Conservation (phyloP, 2,329 filamentous ascomycete species). For the Xylaria sp. region DNA sequence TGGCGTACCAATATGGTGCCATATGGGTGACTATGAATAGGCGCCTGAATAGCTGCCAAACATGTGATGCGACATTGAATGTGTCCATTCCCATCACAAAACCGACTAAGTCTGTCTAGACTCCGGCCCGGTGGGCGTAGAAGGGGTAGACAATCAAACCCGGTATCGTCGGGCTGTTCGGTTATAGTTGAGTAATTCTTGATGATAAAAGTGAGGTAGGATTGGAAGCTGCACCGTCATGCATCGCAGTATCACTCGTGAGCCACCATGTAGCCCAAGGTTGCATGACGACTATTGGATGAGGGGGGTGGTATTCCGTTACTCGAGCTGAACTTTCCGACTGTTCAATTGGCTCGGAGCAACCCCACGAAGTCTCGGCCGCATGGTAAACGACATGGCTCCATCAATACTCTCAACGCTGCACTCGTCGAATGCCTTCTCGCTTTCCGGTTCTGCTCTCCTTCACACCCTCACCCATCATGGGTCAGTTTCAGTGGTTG, state of each 20-base stretch:
- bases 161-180: neutral
- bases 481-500: conserved; percentile 3
- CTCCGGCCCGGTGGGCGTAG: neutral
- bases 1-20: neutral
- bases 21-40: neutral
- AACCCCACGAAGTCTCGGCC: neutral
- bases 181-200: neutral
- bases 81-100: neutral
- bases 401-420: neutral
- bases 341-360: neutral
- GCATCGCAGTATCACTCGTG: neutral
- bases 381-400: conserved; percentile 1
- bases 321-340: neutral
- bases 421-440: neutral
- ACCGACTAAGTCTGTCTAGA: neutral
- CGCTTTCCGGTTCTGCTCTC: conserved; percentile 5
- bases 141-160: neutral
- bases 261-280: neutral
- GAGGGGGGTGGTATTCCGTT: conserved; percentile 15
- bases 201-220: neutral
- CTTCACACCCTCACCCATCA: neutral
- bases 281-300: conserved; percentile 7
- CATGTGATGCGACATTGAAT: neutral
- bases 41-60: too few species aligned
- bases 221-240: neutral